Evolutionary conservation across 1,284 basidiomycete genomes (phyloP).

Genomic region (Clitocybe nebularis): DNA sequence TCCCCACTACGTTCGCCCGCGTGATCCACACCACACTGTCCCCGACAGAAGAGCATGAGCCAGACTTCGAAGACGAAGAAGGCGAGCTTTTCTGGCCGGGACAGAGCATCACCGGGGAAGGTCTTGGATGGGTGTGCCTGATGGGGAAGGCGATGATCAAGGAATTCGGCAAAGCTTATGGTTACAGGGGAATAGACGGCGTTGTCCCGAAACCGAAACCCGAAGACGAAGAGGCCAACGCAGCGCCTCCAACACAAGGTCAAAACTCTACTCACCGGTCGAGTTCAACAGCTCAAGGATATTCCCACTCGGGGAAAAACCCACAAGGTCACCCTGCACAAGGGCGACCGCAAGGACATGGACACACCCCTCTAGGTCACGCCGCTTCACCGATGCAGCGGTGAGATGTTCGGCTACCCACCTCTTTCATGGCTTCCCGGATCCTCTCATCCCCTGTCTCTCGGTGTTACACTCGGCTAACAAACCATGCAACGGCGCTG

Average conservation of each 20-base stretch:
- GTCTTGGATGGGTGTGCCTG: constrained; percentile 73
- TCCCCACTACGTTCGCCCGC: constrained; percentile 68
- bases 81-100: constrained; percentile 78
- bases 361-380: too few species aligned
- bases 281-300: constrained; percentile 17
- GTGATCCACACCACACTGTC: constrained; percentile 61
- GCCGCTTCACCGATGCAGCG: too few species aligned
- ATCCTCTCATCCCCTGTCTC: too few species aligned
- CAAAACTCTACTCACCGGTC: constrained; percentile 20
- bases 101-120: constrained; percentile 63
- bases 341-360: too few species aligned
- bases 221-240: constrained; percentile 24
- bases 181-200: constrained; percentile 64
- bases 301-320: constrained; percentile 18
- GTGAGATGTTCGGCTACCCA: too few species aligned
- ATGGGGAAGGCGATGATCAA: constrained; percentile 80
- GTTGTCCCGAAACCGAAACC: constrained; percentile 61
- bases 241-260: constrained; percentile 19
- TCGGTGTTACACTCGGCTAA: too few species aligned
- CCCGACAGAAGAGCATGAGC: constrained; percentile 65
- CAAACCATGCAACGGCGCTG: too few species aligned
- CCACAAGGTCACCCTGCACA: constrained; percentile 15
- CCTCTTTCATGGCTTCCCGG: too few species aligned
- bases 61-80: constrained; percentile 76
- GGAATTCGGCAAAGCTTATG: constrained; percentile 69